These are phyloP conservation scores for Polytrichum commune DNA, from an alignment of 225 moss, liverwort and hornwort species.

Conservation along the genomic window DNA sequence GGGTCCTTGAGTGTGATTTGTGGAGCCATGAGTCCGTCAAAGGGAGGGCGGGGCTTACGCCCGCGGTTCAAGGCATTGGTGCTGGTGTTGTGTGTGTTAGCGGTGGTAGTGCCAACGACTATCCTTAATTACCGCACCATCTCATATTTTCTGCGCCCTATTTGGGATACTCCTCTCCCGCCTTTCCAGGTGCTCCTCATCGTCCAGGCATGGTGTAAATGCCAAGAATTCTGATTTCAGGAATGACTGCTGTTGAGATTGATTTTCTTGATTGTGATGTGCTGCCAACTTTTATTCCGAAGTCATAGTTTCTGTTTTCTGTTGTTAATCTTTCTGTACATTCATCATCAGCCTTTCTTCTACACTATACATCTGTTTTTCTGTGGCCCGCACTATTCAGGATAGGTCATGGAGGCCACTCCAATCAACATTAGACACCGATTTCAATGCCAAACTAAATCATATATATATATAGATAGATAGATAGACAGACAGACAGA, in stretches of 20 bases:
- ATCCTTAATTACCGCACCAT: conserved; percentile 44
- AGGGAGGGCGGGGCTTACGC: conserved; percentile 7
- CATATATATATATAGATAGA: too few relatives aligned
- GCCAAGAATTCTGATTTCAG: neutral
- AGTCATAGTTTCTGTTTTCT: neutral
- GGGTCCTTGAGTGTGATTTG: too few relatives aligned
- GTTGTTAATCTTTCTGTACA: too few relatives aligned
- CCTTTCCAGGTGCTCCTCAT: conserved; percentile 36
- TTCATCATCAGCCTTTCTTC: too few relatives aligned
- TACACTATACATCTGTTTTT: too few relatives aligned
- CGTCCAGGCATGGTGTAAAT: neutral
- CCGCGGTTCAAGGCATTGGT: conserved; percentile 10
- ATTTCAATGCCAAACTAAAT: too few relatives aligned
- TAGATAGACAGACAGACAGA: too few relatives aligned
- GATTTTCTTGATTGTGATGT: neutral
- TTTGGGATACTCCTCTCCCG: conserved; percentile 68
- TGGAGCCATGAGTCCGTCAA: conserved; percentile 26
- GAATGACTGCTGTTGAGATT: neutral
- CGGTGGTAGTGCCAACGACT: conserved; percentile 20
- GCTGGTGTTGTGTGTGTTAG: conserved; percentile 9
- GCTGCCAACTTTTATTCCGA: neutral
- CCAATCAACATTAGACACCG: too few relatives aligned
- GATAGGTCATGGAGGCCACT: too few relatives aligned
- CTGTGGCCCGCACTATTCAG: too few relatives aligned
- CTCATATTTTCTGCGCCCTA: conserved; percentile 60